Evolutionary conservation across 2,329 filamentous ascomycete genomes (phyloP), one percentile per base, ranked within the genome.

Genomic region (Rutstroemia sydowiana): DNA sequence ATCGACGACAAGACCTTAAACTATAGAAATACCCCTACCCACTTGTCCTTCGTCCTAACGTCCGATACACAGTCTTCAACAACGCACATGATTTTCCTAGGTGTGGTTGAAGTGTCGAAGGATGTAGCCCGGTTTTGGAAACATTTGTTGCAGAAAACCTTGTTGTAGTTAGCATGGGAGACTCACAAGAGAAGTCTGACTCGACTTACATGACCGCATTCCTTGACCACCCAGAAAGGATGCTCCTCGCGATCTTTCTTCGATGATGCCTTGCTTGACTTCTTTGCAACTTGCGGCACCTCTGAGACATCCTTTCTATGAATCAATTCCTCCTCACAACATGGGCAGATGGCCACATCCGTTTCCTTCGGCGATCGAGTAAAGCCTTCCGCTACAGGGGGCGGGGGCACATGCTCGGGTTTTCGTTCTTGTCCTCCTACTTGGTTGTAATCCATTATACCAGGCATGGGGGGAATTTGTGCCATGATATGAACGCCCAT

Each of bases 221-320:
- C 78, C 69, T 91, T 95, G 32, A 93, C 77, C 1, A 93, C 85
- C 90, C 91, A 97, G 56, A 97, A 92, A 62, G 95, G 87, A 64
- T 88, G 84, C 69, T 95, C 90, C 31, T 73, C 66, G 26, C 78
- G 73, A 20, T 76, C 74, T 50, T 76, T 67, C 50, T 53, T 66
- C 20, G 75, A 77, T 6, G 73, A 69, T 18, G 75, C 71, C 61
- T 77, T 82, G 16, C 71, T 68, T 9, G 57, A 56, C 28, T 68
- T 61, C 55, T 70, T 75, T 63, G 70, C 72, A 5, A 68, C 65
- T 5, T 64, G 63, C 18, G 57, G 56, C 30, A 61, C 56, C 23
- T 64, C 61, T 14, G 57, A 61, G 10, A 14, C n/a, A 4, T 63
- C 60, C 18, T 36, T 72, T 13, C 90, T 87, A 46, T 85, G 82